A percentile compares a stretch with the other conserved stretches of the same genome.
These are phyloP conservation scores for Trypanosoma lewisi DNA, from an alignment of 208 protist species.

Conservation along the genomic window DNA sequence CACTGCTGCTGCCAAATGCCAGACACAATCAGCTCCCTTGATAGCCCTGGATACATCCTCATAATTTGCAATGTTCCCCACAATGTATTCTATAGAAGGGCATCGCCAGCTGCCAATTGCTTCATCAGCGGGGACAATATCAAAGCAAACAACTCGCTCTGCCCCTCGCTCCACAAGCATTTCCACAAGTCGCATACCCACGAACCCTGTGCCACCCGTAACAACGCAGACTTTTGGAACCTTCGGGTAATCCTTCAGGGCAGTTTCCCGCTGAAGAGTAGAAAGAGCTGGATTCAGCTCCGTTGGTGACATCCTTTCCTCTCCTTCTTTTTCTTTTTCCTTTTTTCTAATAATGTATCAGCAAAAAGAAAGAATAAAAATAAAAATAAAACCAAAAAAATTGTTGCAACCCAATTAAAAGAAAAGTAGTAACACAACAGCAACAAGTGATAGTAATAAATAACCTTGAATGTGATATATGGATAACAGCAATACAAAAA, in stretches of 20 bases:
- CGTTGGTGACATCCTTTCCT: slow-evolving; percentile 19
- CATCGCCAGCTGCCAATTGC: slow-evolving; percentile 72
- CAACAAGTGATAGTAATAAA: background rate
- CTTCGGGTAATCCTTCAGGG: slow-evolving; percentile 44
- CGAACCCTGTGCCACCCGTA: slow-evolving; percentile 94
- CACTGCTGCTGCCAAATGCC: slow-evolving; percentile 93
- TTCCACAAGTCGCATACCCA: slow-evolving; percentile 93
- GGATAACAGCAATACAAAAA: background rate
- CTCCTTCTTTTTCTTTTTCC: slow-evolving; percentile 2
- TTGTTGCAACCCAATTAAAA: too few relatives aligned
- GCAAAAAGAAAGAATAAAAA: background rate
- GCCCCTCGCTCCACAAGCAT: slow-evolving; percentile 95
- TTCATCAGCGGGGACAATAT: slow-evolving; percentile 87
- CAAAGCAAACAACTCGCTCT: slow-evolving; percentile 86
- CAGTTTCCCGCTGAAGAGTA: slow-evolving; percentile 54
- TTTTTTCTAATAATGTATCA: background rate
- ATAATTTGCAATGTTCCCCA: slow-evolving; percentile 88
- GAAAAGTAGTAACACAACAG: too few relatives aligned
- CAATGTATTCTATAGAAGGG: slow-evolving; percentile 87
- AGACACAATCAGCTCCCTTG: slow-evolving; percentile 91
- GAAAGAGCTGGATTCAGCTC: slow-evolving; percentile 68
- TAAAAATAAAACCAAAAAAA: too few relatives aligned
- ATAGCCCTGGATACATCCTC: slow-evolving; percentile 70
- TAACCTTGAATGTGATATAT: background rate
- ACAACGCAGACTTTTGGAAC: slow-evolving; percentile 90